Evolutionary conservation across 495 filamentous ascomycete species (phyloP).

Genomic region (Xylaria flabelliformis): DNA sequence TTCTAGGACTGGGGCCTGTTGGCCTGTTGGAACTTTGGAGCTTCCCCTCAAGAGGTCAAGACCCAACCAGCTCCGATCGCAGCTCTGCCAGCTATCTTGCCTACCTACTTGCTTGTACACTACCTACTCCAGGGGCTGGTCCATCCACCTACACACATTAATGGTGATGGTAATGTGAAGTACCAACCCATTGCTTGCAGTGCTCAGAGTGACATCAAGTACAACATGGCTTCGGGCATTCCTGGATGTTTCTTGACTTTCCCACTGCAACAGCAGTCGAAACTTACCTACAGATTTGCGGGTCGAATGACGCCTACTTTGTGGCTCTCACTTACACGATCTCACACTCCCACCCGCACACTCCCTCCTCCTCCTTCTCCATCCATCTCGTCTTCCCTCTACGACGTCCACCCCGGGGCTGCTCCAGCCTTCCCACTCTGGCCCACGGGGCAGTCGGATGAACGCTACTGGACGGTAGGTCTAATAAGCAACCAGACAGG

Average conservation of each 20-base stretch:
- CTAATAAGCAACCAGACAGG: constrained; percentile 21
- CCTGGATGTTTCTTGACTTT: background rate
- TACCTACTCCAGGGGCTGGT: constrained; percentile 15
- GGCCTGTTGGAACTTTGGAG: constrained; percentile 14
- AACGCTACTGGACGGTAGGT: constrained; percentile 24
- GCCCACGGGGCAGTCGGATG: constrained; percentile 24
- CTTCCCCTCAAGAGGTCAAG: constrained; percentile 20
- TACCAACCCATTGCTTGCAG: constrained; percentile 21
- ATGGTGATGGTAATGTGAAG: constrained; percentile 12
- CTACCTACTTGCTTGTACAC: background rate
- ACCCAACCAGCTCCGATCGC: constrained; percentile 9
- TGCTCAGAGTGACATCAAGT: constrained; percentile 18
- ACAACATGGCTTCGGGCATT: constrained; percentile 16
- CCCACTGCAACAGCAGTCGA: constrained; percentile 17
- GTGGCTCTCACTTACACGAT: constrained; percentile 21
- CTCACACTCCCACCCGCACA: constrained; percentile 22
- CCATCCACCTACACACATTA: constrained; percentile 4
- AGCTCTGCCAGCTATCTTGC: constrained; percentile 8
- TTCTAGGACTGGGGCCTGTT: constrained; percentile 4
- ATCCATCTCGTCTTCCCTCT: constrained; percentile 3
- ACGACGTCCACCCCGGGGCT: constrained; percentile 29
- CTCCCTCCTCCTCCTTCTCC: constrained; percentile 11
- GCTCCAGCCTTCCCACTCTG: constrained; percentile 24
- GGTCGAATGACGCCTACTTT: constrained; percentile 29
- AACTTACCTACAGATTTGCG: constrained; percentile 26